Evolutionary conservation across 176 grass and related monocot species (phyloP).

Genomic region (Juncus inflexus): DNA sequence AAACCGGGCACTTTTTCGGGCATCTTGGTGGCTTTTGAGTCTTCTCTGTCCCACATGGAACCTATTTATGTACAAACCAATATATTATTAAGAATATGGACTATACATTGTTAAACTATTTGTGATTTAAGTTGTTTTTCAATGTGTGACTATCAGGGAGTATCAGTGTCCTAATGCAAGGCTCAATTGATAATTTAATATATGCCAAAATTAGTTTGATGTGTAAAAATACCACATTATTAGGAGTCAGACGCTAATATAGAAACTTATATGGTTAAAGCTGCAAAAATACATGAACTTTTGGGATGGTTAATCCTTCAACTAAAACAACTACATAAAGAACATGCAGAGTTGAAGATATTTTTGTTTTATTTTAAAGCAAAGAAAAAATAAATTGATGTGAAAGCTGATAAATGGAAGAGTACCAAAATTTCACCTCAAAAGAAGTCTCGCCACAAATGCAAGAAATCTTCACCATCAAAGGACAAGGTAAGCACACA

Average conservation of each 20-base stretch:
- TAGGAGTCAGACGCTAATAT: not conserved
- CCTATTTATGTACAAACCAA: constrained; percentile 40
- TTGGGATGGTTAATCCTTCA: not conserved
- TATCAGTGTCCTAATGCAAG: too few species aligned
- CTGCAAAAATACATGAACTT: not conserved
- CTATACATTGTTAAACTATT: constrained; percentile 2
- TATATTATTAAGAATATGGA: not conserved
- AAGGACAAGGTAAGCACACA: constrained; percentile 77
- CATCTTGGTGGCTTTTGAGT: constrained; percentile 94
- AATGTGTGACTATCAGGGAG: not conserved
- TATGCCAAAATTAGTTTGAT: too few species aligned
- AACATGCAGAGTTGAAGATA: too few species aligned
- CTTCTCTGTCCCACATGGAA: constrained; percentile 96
- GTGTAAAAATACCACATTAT: too few species aligned
- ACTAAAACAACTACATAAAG: not conserved
- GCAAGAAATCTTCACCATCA: constrained; percentile 95
- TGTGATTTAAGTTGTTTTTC: constrained; percentile 15
- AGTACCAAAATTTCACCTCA: constrained; percentile 73
- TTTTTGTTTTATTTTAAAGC: too few species aligned
- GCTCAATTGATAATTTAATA: too few species aligned
- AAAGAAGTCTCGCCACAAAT: constrained; percentile 69
- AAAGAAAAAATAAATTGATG: not conserved
- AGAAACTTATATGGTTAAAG: not conserved
- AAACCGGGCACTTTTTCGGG: constrained; percentile 63
- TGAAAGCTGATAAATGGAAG: constrained; percentile 30